Conservation (phyloP, 352 stramenopile species). For the Labyrinthula sp. region DNA sequence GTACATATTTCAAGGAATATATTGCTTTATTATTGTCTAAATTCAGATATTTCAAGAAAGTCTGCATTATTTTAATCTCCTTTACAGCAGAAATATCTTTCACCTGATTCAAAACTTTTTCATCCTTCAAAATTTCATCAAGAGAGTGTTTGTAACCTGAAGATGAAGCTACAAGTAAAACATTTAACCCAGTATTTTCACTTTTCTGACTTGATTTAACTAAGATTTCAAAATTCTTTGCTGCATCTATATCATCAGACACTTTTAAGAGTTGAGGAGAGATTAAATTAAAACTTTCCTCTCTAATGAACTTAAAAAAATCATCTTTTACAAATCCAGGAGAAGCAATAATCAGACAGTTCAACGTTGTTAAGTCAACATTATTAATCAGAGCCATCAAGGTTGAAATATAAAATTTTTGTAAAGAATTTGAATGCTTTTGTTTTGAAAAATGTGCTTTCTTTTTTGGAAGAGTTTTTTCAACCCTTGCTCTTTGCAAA, state of each 20-base stretch:
- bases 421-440: slow-evolving; percentile 67
- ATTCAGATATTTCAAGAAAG: slow-evolving; percentile 87
- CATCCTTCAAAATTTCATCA: slow-evolving; percentile 81
- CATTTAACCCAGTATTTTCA: too few species aligned
- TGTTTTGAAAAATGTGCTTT: slow-evolving; percentile 70
- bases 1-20: slow-evolving; percentile 76
- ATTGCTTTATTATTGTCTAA: slow-evolving; percentile 79
- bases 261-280: slow-evolving; percentile 27
- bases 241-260: background rate
- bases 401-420: slow-evolving; percentile 87
- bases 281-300: slow-evolving; percentile 66
- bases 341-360: slow-evolving; percentile 77
- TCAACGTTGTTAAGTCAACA: slow-evolving; percentile 86
- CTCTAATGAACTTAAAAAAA: slow-evolving; percentile 81
- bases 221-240: slow-evolving; percentile 5
- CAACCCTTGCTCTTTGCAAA: slow-evolving; percentile 73
- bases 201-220: slow-evolving; percentile 2
- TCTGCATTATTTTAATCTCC: slow-evolving; percentile 66
- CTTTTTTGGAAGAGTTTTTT: slow-evolving; percentile 89
- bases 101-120: slow-evolving; percentile 64
- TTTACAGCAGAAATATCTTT: slow-evolving; percentile 76
- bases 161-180: slow-evolving; percentile 70
- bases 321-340: slow-evolving; percentile 91
- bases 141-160: slow-evolving; percentile 90
- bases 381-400: slow-evolving; percentile 79